Evolutionary conservation across 257 asterid genomes (phyloP), one percentile per base, ranked within the genome.

Genomic region (Solanum medicagineum): DNA sequence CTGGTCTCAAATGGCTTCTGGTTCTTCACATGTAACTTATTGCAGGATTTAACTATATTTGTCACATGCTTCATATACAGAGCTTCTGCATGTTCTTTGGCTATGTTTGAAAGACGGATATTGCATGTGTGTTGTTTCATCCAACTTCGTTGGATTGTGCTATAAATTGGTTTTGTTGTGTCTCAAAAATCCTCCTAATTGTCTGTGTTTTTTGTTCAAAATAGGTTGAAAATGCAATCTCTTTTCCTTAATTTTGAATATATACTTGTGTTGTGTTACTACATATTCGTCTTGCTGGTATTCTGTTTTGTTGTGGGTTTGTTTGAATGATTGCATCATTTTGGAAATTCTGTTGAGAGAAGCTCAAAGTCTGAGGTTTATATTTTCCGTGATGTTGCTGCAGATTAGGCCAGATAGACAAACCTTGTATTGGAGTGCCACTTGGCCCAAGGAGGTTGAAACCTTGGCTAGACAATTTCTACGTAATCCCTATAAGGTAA

Each of bases 371-470:
- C 16, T 54, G 81, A 69, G 63, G 49, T 84, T 66, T 12, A 69
- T 51, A 17, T 68, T 8, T 84, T 53, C 32, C n/a, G 16, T 45
- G 4, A 68, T 84, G 65, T 66, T 79, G 51, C 44, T 87, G 88
- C 93, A 95, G 99, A 92, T 92, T 86, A 94, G 99, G 85, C 98
- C 98, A 24, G 99, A 95, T 85, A 94, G 99, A 88, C 99, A 95
- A 86, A 95, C 99, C 87, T 86, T 95, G 92, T 95, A 93, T 90
- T 95, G 99, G 99, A 95, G 99, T 89, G 99, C 99, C 84, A 95
- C 98, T 85, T 95, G 99, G 98, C 99, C 99, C 24, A 93, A 87
- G 91, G 99, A 94, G 89, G 99, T 95, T 22, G 97, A 95, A 90
- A 80, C 90, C 80, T 88, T 95, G 85, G 98, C 99, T 71, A 92